Conservation (phyloP, 2,329 filamentous ascomycete species). For the Colletotrichum sp. region DNA sequence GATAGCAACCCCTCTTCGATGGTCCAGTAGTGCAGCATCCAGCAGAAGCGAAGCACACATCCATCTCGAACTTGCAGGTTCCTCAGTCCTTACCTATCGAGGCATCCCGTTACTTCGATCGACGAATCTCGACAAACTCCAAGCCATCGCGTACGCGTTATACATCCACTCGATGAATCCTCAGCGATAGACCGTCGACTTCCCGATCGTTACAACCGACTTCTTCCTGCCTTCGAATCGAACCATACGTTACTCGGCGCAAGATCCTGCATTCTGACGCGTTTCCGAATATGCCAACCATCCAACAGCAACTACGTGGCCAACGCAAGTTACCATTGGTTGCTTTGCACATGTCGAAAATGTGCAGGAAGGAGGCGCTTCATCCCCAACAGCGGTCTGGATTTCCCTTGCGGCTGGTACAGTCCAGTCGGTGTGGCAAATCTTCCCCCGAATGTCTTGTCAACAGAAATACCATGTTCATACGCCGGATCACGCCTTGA, state of each 20-base stretch:
- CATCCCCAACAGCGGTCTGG: background rate
- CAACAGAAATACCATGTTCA: background rate
- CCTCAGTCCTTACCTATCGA: background rate
- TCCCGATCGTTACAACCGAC: background rate
- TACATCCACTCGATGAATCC: background rate
- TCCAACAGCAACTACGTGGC: background rate
- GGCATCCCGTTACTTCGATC: background rate
- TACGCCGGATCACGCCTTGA: background rate
- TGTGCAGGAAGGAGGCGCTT: background rate
- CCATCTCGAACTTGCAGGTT: background rate
- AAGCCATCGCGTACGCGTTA: background rate
- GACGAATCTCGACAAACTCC: background rate
- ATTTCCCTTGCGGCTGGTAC: background rate
- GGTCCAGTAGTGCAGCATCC: background rate
- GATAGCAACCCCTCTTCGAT: background rate
- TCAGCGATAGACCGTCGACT: background rate
- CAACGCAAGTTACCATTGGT: background rate
- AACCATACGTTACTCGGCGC: background rate
- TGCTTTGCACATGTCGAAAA: background rate
- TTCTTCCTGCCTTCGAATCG: background rate
- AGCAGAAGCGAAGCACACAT: background rate
- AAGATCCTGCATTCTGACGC: background rate
- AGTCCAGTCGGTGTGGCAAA: background rate
- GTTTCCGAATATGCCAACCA: background rate
- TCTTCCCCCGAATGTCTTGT: background rate